These are phyloP conservation scores for Phyllachora maydis DNA, from an alignment of 2,329 filamentous ascomycete species.

Conservation along the genomic window DNA sequence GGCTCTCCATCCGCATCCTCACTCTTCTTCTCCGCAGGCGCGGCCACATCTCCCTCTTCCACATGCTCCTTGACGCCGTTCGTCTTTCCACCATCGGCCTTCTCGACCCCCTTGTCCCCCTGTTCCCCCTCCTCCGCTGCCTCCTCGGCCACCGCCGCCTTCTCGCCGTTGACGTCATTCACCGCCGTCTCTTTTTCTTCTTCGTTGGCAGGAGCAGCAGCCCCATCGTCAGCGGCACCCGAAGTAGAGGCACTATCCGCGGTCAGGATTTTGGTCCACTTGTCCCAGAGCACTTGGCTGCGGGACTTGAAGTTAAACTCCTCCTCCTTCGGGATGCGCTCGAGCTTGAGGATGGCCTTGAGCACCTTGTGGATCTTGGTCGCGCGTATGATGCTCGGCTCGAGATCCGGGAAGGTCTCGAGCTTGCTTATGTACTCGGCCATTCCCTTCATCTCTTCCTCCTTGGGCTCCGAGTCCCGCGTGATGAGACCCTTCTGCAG, in stretches of 20 bases:
- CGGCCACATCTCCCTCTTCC: constrained; percentile 5
- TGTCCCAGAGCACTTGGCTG: constrained; percentile 57
- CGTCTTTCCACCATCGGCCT: constrained; percentile 10
- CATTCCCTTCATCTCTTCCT: constrained; percentile 65
- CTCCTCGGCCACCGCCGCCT: constrained; percentile 13
- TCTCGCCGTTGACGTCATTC: constrained; percentile 15
- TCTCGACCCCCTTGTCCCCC: constrained; percentile 12
- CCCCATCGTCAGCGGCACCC: constrained; percentile 16
- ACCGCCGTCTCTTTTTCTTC: constrained; percentile 13
- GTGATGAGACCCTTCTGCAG: constrained; percentile 87
- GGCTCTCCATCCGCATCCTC: too few relatives aligned
- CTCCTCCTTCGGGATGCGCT: constrained; percentile 68
- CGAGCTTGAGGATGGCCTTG: constrained; percentile 79
- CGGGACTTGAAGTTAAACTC: constrained; percentile 79
- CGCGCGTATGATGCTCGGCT: constrained; percentile 67
- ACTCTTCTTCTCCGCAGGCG: too few relatives aligned
- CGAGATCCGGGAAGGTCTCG: constrained; percentile 59
- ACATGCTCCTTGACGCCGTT: constrained; percentile 7
- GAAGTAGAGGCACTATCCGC: constrained; percentile 23
- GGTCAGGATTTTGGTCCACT: constrained; percentile 74
- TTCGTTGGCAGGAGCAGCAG: constrained; percentile 9
- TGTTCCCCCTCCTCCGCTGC: constrained; percentile 9
- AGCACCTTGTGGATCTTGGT: constrained; percentile 99
- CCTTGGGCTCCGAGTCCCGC: constrained; percentile 66
- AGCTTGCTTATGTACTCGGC: constrained; percentile 61